phyloP scores from a whole-genome alignment of 768 basidiomycete species.

The Strobilomyces confusus region DNA sequence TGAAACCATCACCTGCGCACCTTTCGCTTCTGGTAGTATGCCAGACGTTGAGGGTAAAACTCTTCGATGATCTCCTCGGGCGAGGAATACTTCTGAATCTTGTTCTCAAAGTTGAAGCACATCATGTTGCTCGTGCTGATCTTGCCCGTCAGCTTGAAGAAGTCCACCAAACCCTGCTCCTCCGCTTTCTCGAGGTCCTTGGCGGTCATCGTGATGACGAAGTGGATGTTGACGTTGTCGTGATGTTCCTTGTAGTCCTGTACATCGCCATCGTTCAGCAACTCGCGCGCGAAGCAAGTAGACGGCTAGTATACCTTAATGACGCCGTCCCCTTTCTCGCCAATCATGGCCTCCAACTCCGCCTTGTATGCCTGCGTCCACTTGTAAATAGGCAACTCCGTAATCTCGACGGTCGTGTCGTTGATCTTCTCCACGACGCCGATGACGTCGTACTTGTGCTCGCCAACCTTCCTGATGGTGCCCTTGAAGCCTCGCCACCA shows the following conservation, averaged over 20 bases:
- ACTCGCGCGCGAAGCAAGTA: not conserved
- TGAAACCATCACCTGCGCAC: constrained; percentile 34
- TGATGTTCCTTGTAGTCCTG: constrained; percentile 98
- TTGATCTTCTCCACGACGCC: constrained; percentile 75
- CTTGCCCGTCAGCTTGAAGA: constrained; percentile 84
- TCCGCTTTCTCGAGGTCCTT: constrained; percentile 86
- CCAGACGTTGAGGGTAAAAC: constrained; percentile 84
- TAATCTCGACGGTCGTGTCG: constrained; percentile 90
- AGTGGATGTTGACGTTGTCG: constrained; percentile 88
- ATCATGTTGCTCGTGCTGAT: constrained; percentile 97
- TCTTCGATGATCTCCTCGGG: constrained; percentile 92
- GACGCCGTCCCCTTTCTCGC: constrained; percentile 74
- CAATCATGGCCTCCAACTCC: constrained; percentile 87
- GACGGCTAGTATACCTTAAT: constrained; percentile 58
- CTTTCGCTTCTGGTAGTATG: constrained; percentile 96
- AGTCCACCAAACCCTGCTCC: constrained; percentile 82
- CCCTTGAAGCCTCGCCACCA: constrained; percentile 99
- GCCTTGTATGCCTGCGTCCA: constrained; percentile 94
- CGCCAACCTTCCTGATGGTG: constrained; percentile 71
- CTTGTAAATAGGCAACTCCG: constrained; percentile 89
- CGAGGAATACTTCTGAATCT: constrained; percentile 88
- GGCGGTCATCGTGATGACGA: constrained; percentile 74
- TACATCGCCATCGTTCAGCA: not conserved
- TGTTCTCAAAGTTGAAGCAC: constrained; percentile 93
- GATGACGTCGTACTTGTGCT: constrained; percentile 81